Evolutionary conservation across 108 stramenopile genomes (phyloP), one percentile per base, ranked within the genome.

Genomic region (Discostella pseudostelligera): DNA sequence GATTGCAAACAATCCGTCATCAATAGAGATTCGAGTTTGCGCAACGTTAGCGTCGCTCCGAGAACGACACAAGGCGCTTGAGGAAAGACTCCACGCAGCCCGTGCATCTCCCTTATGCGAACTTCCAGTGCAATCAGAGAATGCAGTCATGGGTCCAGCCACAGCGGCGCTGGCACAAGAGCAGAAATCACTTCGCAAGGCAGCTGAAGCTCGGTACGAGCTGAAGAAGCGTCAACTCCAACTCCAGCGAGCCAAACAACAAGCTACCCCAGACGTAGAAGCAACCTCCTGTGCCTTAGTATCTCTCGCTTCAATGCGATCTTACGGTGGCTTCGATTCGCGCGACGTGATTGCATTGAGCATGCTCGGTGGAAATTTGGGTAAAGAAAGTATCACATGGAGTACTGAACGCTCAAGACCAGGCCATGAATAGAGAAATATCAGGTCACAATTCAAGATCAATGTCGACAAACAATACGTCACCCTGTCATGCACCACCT

Each of bases 11-110:
- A 56, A 93, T 74, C 87, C 92, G 35, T n/a, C 45, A 21, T 59
- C 68, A n/a, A 81, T 69, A 20, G 80, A 87, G 65, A 60, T 40
- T 22, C 84, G 85, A 72, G 87, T 90, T 8, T 74, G 78, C 53
- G 51, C 59, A 17, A 87, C 92, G 12, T 51, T 93, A 29, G 59
- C 62, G 7, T 62, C 77, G 12, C 81, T 93, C 46, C 54, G 75
- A 35, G 72, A 65, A 24, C 70, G 86, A 40, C 88, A 89, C 50
- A 57, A 60, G 10, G 59, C 85, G 40, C 62, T 93, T 32, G 87
- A 93, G 43, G 62, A 37, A 17, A 76, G 69, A 20, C 58, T 90
- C 16, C 58, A 68, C 39, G 70, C 66, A 59, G 62, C 46, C 46
- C 54, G 54, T 53, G 40, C 45, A n/a, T 32, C 67, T 4, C 13